Percentiles rank a stretch among this genome's conserved stretches.
Conservation (phyloP, 2,329 filamentous ascomycete species). For the Penicillium decumbens region DNA sequence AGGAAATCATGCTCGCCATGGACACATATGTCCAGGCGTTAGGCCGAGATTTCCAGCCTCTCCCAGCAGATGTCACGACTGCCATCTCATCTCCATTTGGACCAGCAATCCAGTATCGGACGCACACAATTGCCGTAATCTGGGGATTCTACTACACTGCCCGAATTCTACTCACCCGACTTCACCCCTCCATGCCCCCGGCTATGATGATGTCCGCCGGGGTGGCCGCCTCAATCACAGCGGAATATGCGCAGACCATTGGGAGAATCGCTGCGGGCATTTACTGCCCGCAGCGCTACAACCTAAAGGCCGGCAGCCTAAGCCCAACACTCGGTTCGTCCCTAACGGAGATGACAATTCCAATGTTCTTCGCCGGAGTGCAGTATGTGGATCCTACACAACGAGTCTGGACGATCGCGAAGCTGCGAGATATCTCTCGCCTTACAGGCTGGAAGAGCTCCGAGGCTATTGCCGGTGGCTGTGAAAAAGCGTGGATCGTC, state of each 20-base stretch:
- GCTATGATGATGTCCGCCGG: conserved; percentile 82
- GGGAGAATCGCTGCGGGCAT: conserved; percentile 75
- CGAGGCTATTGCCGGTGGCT: conserved; percentile 73
- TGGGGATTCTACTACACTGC: conserved; percentile 87
- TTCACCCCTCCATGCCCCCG: conserved; percentile 86
- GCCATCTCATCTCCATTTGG: conserved; percentile 72
- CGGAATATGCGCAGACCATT: conserved; percentile 65
- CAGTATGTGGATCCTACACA: conserved; percentile 69
- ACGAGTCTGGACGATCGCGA: conserved; percentile 69
- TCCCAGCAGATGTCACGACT: conserved; percentile 63
- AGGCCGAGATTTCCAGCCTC: conserved; percentile 69
- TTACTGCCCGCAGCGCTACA: conserved; percentile 42
- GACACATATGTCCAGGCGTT: conserved; percentile 53
- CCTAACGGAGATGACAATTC: conserved; percentile 75
- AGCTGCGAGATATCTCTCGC: conserved; percentile 68
- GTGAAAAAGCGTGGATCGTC: conserved; percentile 78
- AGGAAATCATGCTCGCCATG: conserved; percentile 44
- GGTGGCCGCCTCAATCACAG: conserved; percentile 68
- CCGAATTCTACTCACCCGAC: conserved; percentile 73
- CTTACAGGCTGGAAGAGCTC: conserved; percentile 86
- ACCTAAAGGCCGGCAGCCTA: conserved; percentile 48
- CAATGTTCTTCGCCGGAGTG: conserved; percentile 80
- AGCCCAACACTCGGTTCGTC: conserved; percentile 75
- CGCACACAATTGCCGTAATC: conserved; percentile 78
- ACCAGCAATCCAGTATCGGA: conserved; percentile 72